These are phyloP conservation scores for Podospora pseudocomata DNA, from an alignment of 495 filamentous ascomycete species.

Conservation along the genomic window DNA sequence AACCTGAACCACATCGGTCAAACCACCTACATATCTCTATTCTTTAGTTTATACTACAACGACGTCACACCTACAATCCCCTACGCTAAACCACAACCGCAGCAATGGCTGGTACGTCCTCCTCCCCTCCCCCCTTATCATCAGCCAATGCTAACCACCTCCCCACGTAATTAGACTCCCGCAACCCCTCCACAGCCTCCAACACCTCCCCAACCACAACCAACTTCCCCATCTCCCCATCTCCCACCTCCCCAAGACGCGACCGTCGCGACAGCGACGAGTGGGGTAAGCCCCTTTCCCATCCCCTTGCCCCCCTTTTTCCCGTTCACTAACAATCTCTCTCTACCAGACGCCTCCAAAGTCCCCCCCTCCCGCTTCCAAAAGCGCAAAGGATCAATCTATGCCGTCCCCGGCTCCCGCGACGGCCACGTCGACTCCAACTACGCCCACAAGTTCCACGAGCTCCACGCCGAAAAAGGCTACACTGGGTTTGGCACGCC, in stretches of 20 bases:
- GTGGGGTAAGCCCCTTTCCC: conserved; percentile 38
- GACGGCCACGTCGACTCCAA: conserved; percentile 56
- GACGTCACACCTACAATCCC: background rate
- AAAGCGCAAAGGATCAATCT: conserved; percentile 61
- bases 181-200: conserved; percentile 12
- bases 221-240: background rate
- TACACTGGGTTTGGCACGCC: conserved; percentile 6
- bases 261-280: conserved; percentile 33
- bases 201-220: conserved; percentile 12
- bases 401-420: conserved; percentile 54
- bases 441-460: conserved; percentile 42
- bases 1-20: background rate
- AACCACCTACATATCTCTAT: background rate
- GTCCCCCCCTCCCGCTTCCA: conserved; percentile 60
- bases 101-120: conserved; percentile 6
- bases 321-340: conserved; percentile 1
- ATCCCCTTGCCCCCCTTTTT: background rate
- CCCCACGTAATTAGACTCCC: conserved; percentile 1
- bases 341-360: conserved; percentile 52
- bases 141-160: background rate
- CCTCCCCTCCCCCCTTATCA: background rate
- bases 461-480: conserved; percentile 38
- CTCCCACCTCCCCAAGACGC: background rate
- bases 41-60: background rate
- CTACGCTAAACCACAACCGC: background rate